phyloP scores from a whole-genome alignment of 2,329 filamentous ascomycete species.

The Dissoconium aciculare region DNA sequence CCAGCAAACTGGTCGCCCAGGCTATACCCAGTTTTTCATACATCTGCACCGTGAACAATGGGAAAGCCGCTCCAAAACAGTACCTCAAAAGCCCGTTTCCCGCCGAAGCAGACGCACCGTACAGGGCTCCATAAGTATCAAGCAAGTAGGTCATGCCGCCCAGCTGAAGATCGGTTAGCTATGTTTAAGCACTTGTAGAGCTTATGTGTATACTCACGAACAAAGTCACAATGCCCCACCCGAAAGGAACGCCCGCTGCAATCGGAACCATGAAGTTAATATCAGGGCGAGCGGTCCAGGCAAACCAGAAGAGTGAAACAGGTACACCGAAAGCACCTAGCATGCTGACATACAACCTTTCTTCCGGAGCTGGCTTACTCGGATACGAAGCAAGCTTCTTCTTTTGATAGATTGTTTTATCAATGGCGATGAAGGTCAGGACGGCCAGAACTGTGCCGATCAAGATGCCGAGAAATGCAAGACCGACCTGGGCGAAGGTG shows the following conservation, averaged over 20 bases:
- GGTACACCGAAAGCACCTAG: constrained; percentile 23
- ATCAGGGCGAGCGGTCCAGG: constrained; percentile 23
- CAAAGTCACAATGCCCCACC: constrained; percentile 20
- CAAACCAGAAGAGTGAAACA: constrained; percentile 26
- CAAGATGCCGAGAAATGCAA: constrained; percentile 59
- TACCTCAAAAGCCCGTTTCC: constrained; percentile 38
- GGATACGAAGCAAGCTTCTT: constrained; percentile 18
- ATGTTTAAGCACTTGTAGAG: too few species aligned
- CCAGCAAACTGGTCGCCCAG: constrained; percentile 32
- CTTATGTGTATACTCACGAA: too few species aligned
- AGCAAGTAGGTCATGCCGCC: constrained; percentile 31
- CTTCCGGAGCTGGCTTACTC: constrained; percentile 19
- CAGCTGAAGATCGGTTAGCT: too few species aligned
- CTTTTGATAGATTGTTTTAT: constrained; percentile 25
- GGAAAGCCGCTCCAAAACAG: constrained; percentile 8
- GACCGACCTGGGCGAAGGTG: constrained; percentile 59
- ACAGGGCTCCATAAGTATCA: constrained; percentile 39
- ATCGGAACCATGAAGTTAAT: constrained; percentile 28
- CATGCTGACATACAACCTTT: constrained; percentile 24
- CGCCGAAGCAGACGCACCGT: constrained; percentile 43
- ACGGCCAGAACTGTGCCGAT: constrained; percentile 49
- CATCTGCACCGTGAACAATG: constrained; percentile 16
- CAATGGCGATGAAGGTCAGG: constrained; percentile 23
- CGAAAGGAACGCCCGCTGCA: constrained; percentile 22
- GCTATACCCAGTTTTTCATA: constrained; percentile 27